A percentile compares a stretch with the other conserved stretches of the same genome.
Evolutionary conservation across 371 early-diverging fungal genomes (phyloP).

Genomic region (Mucor mucedo): DNA sequence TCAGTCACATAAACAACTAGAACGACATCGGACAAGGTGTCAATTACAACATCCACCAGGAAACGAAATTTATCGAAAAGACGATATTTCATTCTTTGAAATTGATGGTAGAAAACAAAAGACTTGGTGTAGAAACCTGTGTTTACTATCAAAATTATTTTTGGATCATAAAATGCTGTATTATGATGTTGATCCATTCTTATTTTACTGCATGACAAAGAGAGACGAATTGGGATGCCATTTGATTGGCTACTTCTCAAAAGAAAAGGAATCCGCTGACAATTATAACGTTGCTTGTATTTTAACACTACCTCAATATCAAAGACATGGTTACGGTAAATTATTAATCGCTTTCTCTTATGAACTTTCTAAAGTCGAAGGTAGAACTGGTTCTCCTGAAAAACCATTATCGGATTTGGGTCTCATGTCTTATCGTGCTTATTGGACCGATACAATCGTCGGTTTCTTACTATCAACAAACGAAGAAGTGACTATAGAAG

Average conservation of each 20-base stretch:
- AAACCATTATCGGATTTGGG: constrained; percentile 99
- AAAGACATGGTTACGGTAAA: constrained; percentile 98
- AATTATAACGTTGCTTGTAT: constrained; percentile 99
- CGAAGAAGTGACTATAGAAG: constrained; percentile 75
- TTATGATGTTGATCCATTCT: constrained; percentile 99
- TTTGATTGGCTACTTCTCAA: constrained; percentile 99
- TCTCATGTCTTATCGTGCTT: constrained; percentile 92
- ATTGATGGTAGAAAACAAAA: constrained; percentile 92
- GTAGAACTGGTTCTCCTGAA: constrained; percentile 96
- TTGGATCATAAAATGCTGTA: constrained; percentile 99
- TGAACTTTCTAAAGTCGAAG: constrained; percentile 95
- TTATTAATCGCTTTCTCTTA: constrained; percentile 98
- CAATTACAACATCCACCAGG: constrained; percentile 93
- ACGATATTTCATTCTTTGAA: constrained; percentile 90
- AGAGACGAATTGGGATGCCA: constrained; percentile 86
- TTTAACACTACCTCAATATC: constrained; percentile 98
- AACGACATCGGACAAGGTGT: constrained; percentile 82
- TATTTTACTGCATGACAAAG: constrained; percentile 96
- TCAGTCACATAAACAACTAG: constrained; percentile 65
- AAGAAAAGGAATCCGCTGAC: constrained; percentile 96
- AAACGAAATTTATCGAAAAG: constrained; percentile 89
- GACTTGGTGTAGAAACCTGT: constrained; percentile 89
- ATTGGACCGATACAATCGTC: constrained; percentile 93
- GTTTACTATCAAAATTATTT: constrained; percentile 94
- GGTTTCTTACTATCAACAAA: constrained; percentile 55